Conservation (phyloP, 768 basidiomycete genomes). For the Floccularia luteovirens region DNA sequence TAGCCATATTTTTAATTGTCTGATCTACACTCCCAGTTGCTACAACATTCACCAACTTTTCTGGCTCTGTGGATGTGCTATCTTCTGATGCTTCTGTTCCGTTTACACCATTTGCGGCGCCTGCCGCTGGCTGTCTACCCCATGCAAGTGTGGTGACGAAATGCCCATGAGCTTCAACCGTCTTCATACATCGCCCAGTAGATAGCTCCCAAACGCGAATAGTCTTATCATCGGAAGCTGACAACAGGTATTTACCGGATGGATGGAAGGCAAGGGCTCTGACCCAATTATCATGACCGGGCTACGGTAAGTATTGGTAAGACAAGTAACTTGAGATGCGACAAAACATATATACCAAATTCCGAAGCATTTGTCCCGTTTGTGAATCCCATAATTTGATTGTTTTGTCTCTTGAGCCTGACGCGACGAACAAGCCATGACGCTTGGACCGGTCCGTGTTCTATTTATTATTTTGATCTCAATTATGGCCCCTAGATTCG, state of each 20-base stretch:
- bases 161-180: slow-evolving; percentile 80
- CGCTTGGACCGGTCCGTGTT: slow-evolving; percentile 44
- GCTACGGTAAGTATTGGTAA: slow-evolving; percentile 23
- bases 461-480: too few relatives aligned
- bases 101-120: slow-evolving; percentile 26
- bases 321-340: neutral
- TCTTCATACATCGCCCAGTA: slow-evolving; percentile 81
- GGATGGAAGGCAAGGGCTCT: slow-evolving; percentile 87
- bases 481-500: slow-evolving; percentile 4
- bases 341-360: slow-evolving; percentile 44
- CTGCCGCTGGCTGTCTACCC: slow-evolving; percentile 52
- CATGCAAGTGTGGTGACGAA: slow-evolving; percentile 79
- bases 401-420: slow-evolving; percentile 85
- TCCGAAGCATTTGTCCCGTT: slow-evolving; percentile 74
- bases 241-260: slow-evolving; percentile 82
- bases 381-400: slow-evolving; percentile 89
- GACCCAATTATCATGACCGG: slow-evolving; percentile 88
- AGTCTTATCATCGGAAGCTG: slow-evolving; percentile 88
- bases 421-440: slow-evolving; percentile 58
- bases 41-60: slow-evolving; percentile 63
- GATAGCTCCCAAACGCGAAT: slow-evolving; percentile 86
- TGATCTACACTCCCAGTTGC: slow-evolving; percentile 67
- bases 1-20: slow-evolving; percentile 57
- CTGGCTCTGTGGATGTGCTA: slow-evolving; percentile 25
- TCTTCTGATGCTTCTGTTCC: slow-evolving; percentile 20